A percentile compares a stretch with the other conserved stretches of the same genome.
Evolutionary conservation across 2,329 filamentous ascomycete genomes (phyloP).

Genomic region (Bipolaris victoriae): DNA sequence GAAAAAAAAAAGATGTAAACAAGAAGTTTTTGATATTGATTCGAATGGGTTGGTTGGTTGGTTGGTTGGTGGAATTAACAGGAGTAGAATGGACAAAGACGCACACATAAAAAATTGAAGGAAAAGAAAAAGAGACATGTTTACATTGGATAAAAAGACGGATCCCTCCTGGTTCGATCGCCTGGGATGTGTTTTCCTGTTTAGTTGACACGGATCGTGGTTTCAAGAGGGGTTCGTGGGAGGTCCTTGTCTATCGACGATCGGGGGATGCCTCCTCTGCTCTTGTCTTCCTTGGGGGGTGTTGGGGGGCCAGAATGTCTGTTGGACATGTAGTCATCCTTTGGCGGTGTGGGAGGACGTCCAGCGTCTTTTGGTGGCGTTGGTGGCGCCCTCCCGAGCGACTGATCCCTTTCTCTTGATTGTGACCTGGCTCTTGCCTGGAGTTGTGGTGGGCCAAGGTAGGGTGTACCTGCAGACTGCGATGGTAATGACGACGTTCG

Average conservation of each 20-base stretch:
- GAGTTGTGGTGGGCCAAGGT: constrained; percentile 18
- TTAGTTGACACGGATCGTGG: constrained; percentile 42
- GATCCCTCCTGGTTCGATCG: too few relatives aligned
- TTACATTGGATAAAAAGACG: background rate
- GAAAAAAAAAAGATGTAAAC: too few relatives aligned
- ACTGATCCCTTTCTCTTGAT: constrained; percentile 34
- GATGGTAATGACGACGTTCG: constrained; percentile 30
- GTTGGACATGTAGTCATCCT: constrained; percentile 37
- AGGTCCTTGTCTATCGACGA: constrained; percentile 42
- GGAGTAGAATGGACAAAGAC: too few relatives aligned
- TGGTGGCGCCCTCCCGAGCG: constrained; percentile 48
- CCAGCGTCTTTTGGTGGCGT: constrained; percentile 54
- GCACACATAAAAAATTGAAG: background rate
- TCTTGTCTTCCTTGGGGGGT: constrained; percentile 48
- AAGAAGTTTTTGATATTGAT: background rate
- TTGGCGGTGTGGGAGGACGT: constrained; percentile 48
- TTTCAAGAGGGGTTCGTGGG: constrained; percentile 44
- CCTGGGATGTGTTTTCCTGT: background rate
- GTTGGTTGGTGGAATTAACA: background rate
- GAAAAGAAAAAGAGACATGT: background rate
- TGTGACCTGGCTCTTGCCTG: constrained; percentile 19
- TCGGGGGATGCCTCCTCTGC: constrained; percentile 25
- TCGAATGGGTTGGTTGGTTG: background rate
- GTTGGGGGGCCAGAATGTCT: constrained; percentile 47
- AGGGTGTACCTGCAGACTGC: constrained; percentile 27